Percentiles rank a stretch among this genome's conserved stretches.
Evolutionary conservation across 768 basidiomycete genomes (phyloP).

Genomic region (Lepiota subincarnata): DNA sequence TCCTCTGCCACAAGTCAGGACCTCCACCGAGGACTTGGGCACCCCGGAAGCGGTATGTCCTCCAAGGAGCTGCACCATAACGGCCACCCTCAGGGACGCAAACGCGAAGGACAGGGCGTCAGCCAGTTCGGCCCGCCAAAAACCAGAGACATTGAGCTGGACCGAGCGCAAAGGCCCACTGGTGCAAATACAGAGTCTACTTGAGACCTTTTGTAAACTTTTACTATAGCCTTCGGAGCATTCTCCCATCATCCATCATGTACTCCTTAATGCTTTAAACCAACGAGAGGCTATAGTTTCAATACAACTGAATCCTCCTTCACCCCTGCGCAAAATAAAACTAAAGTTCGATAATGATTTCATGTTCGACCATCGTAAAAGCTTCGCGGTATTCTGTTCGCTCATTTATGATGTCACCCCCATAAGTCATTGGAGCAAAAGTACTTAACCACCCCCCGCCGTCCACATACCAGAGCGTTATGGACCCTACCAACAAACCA

Average conservation of each 20-base stretch:
- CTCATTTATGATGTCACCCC: not conserved
- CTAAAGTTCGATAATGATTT: too few species aligned
- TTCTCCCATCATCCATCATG: too few species aligned
- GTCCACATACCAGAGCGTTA: conserved; percentile 14
- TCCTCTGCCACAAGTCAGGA: conserved; percentile 10
- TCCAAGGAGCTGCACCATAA: conserved; percentile 1
- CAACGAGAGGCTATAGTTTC: too few species aligned
- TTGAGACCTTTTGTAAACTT: too few species aligned
- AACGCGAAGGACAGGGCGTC: conserved; percentile 3
- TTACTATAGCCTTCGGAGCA: too few species aligned
- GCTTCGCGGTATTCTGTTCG: too few species aligned
- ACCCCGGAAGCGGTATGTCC: conserved; percentile 12
- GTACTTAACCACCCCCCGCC: not conserved
- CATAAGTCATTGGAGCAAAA: not conserved
- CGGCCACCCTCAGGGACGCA: not conserved
- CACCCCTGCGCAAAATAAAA: too few species aligned
- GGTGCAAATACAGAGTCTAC: conserved; percentile 4
- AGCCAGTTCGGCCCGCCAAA: conserved; percentile 9
- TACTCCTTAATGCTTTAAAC: too few species aligned
- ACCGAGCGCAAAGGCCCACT: conserved; percentile 1
- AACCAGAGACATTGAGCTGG: not conserved
- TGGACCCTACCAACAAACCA: conserved; percentile 47
- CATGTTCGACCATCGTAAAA: too few species aligned
- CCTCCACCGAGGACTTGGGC: conserved; percentile 8
- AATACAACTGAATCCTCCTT: too few species aligned